Base-by-base conservation (phyloP, 1,284 basidiomycete species). In the Cutaneotrichosporon sp. region DNA sequence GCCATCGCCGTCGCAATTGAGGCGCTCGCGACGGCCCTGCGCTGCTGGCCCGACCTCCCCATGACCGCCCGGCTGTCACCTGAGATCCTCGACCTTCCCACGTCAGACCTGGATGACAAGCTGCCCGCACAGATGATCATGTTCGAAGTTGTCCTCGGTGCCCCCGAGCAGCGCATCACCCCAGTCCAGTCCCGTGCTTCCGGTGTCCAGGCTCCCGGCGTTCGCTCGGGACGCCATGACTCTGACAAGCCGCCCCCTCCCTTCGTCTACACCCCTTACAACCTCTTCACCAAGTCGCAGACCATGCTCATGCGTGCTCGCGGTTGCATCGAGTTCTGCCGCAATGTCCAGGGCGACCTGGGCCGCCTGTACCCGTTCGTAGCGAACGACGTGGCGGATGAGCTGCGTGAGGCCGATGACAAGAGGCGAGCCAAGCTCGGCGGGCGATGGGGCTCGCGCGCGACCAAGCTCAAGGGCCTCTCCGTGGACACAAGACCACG, bases 181-280 rank as follows among this genome's bases (percentile, higher is more conserved):
- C 67, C 64, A 0, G 63, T 61, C 16, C 68, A 66, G 57, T 75
- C 71, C 26, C 65, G 64, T 26, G 68, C 64, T 16, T 70, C 67
- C 9, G 71, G 64, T 55, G 66, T 62, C 27, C 68, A 70, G 60
- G 71, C 61, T 2, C 70, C 71, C 4, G 61, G 60, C 27, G 63
- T 66, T 43, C 63, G 55, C 46, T 71, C 60, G 41, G 62, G 61
- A 25, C 66, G 70, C 37, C 62, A 65, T 44, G 72, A 75, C 51
- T 69, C 63, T 31, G 72, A 76, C 55, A 74, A 72, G 58, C 67
- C 75, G 3, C 75, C 74, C 10, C 68, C 74, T 3, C 77, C 77
- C 1, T 79, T 79, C 61, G 76, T 78, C 46, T 79, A 78, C 66
- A 76, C 76, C 4, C 78, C 78, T 1, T 79, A 75, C 71, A 73